These are phyloP conservation scores for Orobanche coerulescens DNA, from an alignment of 257 asterid species.

Conservation along the genomic window DNA sequence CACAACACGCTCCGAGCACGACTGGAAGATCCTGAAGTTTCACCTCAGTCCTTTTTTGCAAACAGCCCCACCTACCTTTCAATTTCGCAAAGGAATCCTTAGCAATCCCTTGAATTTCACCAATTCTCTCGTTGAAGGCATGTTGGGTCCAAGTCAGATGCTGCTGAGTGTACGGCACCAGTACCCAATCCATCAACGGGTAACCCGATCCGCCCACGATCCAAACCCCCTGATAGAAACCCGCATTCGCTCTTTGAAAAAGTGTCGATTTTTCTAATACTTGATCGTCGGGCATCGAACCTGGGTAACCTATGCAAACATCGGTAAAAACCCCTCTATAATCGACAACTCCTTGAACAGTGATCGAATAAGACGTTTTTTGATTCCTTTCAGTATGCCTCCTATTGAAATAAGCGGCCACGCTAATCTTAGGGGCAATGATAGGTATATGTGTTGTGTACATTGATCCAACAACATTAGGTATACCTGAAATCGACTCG, in stretches of 20 bases:
- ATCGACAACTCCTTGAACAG: constrained; percentile 87
- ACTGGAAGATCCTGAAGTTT: constrained; percentile 87
- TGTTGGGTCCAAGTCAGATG: constrained; percentile 87
- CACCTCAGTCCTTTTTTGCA: constrained; percentile 83
- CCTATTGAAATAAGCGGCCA: constrained; percentile 68
- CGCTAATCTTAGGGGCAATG: constrained; percentile 84
- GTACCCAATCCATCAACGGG: constrained; percentile 81
- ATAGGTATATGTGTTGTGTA: constrained; percentile 88
- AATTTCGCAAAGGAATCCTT: constrained; percentile 57
- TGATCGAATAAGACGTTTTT: constrained; percentile 80
- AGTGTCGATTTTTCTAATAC: constrained; percentile 82
- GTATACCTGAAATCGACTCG: constrained; percentile 57
- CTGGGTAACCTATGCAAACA: constrained; percentile 90
- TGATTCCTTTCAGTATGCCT: constrained; percentile 87
- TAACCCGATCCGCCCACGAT: constrained; percentile 69
- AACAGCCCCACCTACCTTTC: constrained; percentile 85
- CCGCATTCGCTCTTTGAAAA: constrained; percentile 61
- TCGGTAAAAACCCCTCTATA: constrained; percentile 68
- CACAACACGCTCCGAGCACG: constrained; percentile 92
- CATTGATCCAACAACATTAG: constrained; percentile 77
- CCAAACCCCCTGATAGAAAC: constrained; percentile 63
- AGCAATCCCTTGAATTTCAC: constrained; percentile 45
- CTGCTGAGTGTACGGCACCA: constrained; percentile 82
- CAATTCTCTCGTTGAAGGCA: constrained; percentile 77
- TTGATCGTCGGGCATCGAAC: constrained; percentile 91